Percentiles rank a stretch among this genome's conserved stretches.
These are phyloP conservation scores for Beauveria brongniartii DNA, from an alignment of 2,329 filamentous ascomycete species.

Conservation along the genomic window DNA sequence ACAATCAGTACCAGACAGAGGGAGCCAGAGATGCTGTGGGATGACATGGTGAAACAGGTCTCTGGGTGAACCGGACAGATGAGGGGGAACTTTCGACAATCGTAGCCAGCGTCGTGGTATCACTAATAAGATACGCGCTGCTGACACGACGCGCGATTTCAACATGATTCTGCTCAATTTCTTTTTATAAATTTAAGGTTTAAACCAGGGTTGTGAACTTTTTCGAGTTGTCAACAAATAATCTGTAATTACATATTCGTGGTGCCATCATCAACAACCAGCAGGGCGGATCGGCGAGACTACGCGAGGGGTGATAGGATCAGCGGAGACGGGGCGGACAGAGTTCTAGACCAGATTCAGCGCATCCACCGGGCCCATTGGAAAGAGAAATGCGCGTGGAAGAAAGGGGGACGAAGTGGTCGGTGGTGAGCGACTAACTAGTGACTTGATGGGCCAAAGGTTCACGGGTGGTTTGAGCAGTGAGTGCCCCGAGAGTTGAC, in stretches of 20 bases:
- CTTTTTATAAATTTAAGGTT: too few species aligned
- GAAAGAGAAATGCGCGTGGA: not conserved
- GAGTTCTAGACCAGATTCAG: not conserved
- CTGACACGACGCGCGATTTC: not conserved
- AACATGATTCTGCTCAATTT: not conserved
- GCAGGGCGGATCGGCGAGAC: not conserved
- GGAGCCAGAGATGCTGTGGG: constrained; percentile 15
- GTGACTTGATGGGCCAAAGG: too few species aligned
- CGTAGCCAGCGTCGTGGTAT: too few species aligned
- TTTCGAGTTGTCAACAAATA: not conserved
- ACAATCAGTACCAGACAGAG: not conserved
- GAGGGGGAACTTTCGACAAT: not conserved
- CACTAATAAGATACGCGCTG: too few species aligned
- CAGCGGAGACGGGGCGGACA: not conserved
- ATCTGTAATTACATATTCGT: not conserved
- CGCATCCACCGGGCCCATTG: not conserved
- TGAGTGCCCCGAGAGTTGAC: too few species aligned
- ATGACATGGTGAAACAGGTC: constrained; percentile 15
- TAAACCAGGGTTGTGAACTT: not conserved
- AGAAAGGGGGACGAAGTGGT: not conserved
- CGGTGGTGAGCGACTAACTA: too few species aligned
- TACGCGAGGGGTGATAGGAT: not conserved
- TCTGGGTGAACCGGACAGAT: not conserved
- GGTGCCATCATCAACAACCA: not conserved
- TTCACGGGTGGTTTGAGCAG: too few species aligned